Base-by-base conservation (phyloP, 2,329 filamentous ascomycete genomes). In the Aspergillus costaricaensis region DNA sequence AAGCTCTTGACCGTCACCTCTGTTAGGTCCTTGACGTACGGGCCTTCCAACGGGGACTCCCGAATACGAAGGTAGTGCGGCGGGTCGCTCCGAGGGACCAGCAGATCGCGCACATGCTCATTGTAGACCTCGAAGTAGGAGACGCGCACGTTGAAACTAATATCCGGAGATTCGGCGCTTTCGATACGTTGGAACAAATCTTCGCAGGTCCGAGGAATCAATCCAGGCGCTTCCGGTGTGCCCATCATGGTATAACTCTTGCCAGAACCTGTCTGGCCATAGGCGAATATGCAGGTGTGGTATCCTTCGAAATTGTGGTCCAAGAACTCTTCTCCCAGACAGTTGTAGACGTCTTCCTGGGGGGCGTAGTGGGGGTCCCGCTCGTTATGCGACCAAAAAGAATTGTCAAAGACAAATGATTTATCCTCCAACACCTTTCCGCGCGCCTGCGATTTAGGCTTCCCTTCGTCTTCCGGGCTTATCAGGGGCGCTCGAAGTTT, bases 51-150 rank as follows among this genome's bases (percentile, higher is more conserved):
- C 17, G 93, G 94, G 17, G 92, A 96, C 80, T 99, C 95, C 71
- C 95, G 89, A 72, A 99, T 96, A 79, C 97, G 97, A 70, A 99
- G 89, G 75, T 98, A 97, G 74, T 96, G 89, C 1, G 93, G 91
- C 5, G 91, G 83, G 63, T 91, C 90, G 58, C 88, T 90, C 27
- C 90, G 85, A 10, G 93, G 91, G 0, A 92, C 90, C 49, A 99
- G 86, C 38, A 99, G 82, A 74, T 99, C 95, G 60, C 95, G 91
- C 53, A 99, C 95, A 77, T 98, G 95, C 79, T 99, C 95, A 78
- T 99, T 99, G 85, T 99, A 99, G 63, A 99, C 95, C 76, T 99
- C 95, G 72, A 99, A 98, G 80, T 99, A 99, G 3, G 93, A 97
- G 27, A 98, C 95, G 64, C 95, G 90, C 65, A 99, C 95, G 70